A percentile compares a stretch with the other conserved stretches of the same genome.
Evolutionary conservation across 2,329 filamentous ascomycete genomes (phyloP).

Genomic region (Chrysoporthe cubensis): DNA sequence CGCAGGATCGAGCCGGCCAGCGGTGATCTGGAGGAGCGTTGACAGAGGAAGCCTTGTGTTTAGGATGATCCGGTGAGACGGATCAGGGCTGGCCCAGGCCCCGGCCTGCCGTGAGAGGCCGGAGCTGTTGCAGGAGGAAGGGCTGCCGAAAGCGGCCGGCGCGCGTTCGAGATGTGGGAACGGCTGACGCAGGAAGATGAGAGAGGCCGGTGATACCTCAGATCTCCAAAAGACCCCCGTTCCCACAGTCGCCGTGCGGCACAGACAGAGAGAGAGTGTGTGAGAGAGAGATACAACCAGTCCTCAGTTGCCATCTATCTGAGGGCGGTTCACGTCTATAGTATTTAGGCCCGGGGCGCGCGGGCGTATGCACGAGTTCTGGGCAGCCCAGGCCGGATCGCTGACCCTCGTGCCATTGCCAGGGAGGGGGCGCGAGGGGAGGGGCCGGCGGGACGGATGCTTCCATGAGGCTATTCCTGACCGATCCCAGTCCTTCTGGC

Average conservation of each 20-base stretch:
- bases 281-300: neutral
- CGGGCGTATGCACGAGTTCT: neutral
- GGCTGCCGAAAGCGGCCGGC: constrained; percentile 5
- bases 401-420: too few relatives aligned
- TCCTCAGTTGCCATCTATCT: neutral
- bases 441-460: neutral
- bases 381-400: too few relatives aligned
- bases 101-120: neutral
- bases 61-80: neutral
- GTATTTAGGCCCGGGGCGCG: too few relatives aligned
- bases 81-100: neutral
- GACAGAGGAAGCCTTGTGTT: neutral
- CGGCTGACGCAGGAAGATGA: neutral
- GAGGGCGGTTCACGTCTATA: neutral
- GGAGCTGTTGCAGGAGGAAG: neutral
- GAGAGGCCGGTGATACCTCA: constrained; percentile 5
- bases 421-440: neutral
- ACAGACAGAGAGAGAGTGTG: neutral
- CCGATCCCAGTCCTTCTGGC: constrained; percentile 1
- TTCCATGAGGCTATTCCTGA: constrained; percentile 16
- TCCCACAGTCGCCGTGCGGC: neutral
- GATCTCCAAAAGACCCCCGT: constrained; percentile 1
- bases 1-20: neutral
- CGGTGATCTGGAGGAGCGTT: neutral
- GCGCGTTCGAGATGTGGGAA: neutral